Evolutionary conservation across 2,329 filamentous ascomycete species (phyloP), one percentile per base, ranked within the genome.

Genomic region (Orbilia blumenaviensis): DNA sequence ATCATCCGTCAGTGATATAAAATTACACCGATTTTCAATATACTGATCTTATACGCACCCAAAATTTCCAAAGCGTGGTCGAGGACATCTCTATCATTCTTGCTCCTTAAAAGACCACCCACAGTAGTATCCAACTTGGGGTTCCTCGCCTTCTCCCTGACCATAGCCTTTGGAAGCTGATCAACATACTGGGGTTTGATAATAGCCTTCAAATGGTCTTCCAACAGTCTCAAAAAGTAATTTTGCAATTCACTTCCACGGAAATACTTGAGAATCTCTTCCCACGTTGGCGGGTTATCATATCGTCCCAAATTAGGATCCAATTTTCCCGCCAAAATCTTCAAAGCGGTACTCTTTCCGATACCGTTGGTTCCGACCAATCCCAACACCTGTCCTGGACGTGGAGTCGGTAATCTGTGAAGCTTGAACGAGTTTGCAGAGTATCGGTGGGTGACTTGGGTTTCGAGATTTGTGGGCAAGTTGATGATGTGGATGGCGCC

Each of bases 341-440:
- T 99, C 84, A 99, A 86, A 7, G 95, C 96, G n/a, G 95, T 99
- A 86, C 93, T 97, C 89, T 99, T 99, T 85, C 95, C 95, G 81
- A 98, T 99, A 93, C 96, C 95, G 89, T 99, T 99, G 81, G 95
- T 98, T 84, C 95, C 96, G 48, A 99, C 96, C 62, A 99, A 88
- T 86, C 95, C 95, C 71, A 99, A 86, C 29, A 99, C 96, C 83
- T 98, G 93, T 78, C 95, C 95, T 32, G 95, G 94, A 77, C 95
- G 90, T 78, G 95, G 95, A 88, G 94, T 97, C 71, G 96, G 95
- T 82, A 98, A 88, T 81, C 96, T 90, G 85, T 99, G 95, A 80
- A 99, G 89, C 88, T 99, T 99, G 89, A 99, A 99, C 86, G 94
- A 97, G 88, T 99, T 99, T 83, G 95, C 94, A 66, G 94, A 96